phyloP scores from a whole-genome alignment of 148 eudicot species.

The Chenopodium berlandieri region DNA sequence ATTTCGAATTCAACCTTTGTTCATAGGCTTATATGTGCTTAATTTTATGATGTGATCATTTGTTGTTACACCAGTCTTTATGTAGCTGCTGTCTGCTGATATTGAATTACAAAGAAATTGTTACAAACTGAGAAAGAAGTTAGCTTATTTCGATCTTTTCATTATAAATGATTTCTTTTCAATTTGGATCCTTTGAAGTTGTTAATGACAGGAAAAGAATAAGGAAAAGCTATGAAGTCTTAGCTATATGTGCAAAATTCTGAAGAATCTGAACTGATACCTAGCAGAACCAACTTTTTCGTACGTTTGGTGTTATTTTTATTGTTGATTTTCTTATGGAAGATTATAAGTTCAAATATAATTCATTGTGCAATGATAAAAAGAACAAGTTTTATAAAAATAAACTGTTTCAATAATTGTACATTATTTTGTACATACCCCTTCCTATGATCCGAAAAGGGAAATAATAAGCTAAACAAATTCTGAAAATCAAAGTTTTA shows the following conservation, averaged over 20 bases:
- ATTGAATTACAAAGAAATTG: neutral
- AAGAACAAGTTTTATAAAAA: too few species aligned
- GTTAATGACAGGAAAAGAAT: neutral
- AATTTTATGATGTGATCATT: neutral
- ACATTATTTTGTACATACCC: neutral
- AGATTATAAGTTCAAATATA: too few species aligned
- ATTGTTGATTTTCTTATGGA: too few species aligned
- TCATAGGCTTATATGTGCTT: neutral
- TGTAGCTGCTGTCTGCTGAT: neutral
- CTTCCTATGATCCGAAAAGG: neutral
- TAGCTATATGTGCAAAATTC: too few species aligned
- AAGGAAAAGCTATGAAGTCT: neutral
- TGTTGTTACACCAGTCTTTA: neutral
- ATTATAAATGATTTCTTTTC: neutral
- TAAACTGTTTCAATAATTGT: too few species aligned
- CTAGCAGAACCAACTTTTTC: too few species aligned
- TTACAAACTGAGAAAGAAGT: neutral
- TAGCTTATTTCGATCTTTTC: neutral
- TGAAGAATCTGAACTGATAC: too few species aligned
- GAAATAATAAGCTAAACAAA: neutral
- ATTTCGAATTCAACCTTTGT: neutral
- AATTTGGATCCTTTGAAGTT: neutral
- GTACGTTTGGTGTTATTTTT: too few species aligned
- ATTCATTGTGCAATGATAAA: too few species aligned
- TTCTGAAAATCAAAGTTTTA: neutral